Conservation (phyloP, 164 flowering plant genomes). For the Vitis riparia region DNA sequence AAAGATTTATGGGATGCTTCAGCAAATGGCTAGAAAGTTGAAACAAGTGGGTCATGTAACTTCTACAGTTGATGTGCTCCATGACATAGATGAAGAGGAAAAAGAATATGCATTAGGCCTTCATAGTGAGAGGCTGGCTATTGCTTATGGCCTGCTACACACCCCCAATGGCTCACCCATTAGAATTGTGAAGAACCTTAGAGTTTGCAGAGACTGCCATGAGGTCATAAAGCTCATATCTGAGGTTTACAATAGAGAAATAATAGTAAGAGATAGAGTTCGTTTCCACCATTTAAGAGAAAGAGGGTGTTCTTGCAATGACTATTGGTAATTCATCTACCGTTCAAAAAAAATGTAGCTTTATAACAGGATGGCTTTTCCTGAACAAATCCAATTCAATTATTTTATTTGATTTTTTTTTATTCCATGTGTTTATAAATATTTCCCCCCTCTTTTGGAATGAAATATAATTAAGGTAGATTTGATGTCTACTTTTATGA, state of each 20-base stretch:
- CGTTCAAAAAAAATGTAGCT: too few relatives aligned
- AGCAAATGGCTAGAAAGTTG: too few relatives aligned
- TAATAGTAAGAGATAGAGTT: constrained; percentile 40
- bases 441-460: too few relatives aligned
- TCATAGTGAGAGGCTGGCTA: constrained; percentile 50
- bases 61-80: constrained; percentile 25
- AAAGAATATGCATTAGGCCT: constrained; percentile 34
- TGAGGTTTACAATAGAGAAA: constrained; percentile 32
- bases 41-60: too few relatives aligned
- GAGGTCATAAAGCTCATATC: constrained; percentile 40
- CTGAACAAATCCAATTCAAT: too few relatives aligned
- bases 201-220: constrained; percentile 36
- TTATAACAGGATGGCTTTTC: too few relatives aligned
- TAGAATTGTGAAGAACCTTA: constrained; percentile 19
- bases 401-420: too few relatives aligned
- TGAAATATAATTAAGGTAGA: too few relatives aligned
- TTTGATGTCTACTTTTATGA: too few relatives aligned
- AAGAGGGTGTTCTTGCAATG: constrained; percentile 41
- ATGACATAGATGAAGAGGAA: constrained; percentile 39
- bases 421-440: too few relatives aligned
- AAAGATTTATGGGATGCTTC: neutral
- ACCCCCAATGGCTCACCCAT: constrained; percentile 35
- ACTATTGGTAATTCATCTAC: constrained; percentile 30
- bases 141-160: constrained; percentile 46
- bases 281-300: constrained; percentile 40